These are phyloP conservation scores for Ramularia collo-cygni DNA, from an alignment of 2,329 filamentous ascomycete genomes.

Conservation along the genomic window DNA sequence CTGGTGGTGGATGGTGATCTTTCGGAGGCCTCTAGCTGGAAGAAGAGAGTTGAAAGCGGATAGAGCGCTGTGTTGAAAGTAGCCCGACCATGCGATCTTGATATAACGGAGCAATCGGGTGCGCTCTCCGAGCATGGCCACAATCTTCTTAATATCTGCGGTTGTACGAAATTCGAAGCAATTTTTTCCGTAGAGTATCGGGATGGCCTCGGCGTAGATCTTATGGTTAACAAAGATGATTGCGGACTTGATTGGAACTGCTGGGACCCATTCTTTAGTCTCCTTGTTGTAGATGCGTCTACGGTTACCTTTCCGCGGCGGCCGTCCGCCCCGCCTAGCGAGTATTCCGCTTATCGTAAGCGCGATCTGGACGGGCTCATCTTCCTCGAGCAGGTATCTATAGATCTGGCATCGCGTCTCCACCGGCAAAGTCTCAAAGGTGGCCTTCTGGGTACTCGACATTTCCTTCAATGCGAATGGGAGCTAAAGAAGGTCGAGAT, in stretches of 20 bases:
- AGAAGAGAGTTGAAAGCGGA: slow-evolving; percentile 1
- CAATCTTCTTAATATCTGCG: not conserved
- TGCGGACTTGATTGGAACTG: slow-evolving; percentile 1
- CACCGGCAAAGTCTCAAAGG: slow-evolving; percentile 1
- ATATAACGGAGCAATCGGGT: slow-evolving; percentile 5
- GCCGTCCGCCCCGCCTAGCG: not conserved
- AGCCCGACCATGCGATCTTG: slow-evolving; percentile 1
- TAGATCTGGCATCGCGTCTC: slow-evolving; percentile 14
- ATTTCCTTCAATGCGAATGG: too few species aligned
- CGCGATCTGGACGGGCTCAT: not conserved
- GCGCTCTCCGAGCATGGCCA: not conserved
- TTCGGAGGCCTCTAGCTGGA: slow-evolving; percentile 5
- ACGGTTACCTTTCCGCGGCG: not conserved
- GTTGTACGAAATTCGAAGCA: slow-evolving; percentile 4
- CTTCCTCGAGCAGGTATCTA: slow-evolving; percentile 9
- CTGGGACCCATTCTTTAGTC: not conserved
- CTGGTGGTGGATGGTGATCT: slow-evolving; percentile 1
- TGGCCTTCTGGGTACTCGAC: too few species aligned
- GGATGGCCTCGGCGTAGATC: slow-evolving; percentile 4
- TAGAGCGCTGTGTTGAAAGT: not conserved
- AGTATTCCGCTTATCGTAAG: not conserved
- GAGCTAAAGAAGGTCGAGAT: too few species aligned
- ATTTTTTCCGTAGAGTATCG: slow-evolving; percentile 6
- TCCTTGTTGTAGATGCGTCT: not conserved
- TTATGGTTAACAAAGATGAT: slow-evolving; percentile 5